phyloP scores from a whole-genome alignment of 768 basidiomycete genomes.

The Omphalotus guepiniiformis region DNA sequence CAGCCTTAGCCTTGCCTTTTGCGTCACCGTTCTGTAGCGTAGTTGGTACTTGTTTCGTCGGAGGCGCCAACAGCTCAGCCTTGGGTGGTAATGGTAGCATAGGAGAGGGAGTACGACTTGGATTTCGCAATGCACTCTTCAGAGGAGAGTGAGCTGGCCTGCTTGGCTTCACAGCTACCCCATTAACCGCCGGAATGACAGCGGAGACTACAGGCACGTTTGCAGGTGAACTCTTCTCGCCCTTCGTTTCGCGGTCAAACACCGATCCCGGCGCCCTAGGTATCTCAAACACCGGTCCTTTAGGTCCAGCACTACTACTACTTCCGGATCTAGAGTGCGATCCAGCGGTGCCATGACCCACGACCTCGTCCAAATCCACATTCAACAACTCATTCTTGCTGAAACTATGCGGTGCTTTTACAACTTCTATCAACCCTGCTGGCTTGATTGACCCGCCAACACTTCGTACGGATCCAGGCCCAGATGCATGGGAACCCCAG shows the following conservation, averaged over 20 bases:
- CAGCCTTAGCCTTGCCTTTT: not conserved
- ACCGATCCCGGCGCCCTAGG: too few species aligned
- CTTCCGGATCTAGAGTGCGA: too few species aligned
- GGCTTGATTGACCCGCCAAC: constrained; percentile 19
- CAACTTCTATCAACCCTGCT: constrained; percentile 28
- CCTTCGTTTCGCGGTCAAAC: too few species aligned
- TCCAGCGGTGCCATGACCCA: too few species aligned
- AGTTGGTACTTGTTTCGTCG: not conserved
- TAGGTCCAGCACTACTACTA: too few species aligned
- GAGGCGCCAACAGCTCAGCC: not conserved
- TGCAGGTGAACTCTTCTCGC: too few species aligned
- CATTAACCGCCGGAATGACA: not conserved
- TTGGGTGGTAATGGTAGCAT: not conserved
- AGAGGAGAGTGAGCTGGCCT: constrained; percentile 46
- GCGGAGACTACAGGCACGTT: not conserved
- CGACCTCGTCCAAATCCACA: not conserved
- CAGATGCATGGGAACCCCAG: constrained; percentile 1
- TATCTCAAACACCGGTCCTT: too few species aligned
- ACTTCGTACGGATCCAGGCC: constrained; percentile 10
- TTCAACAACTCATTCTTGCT: constrained; percentile 24
- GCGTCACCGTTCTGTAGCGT: not conserved
- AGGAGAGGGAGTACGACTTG: constrained; percentile 49
- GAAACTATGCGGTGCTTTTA: constrained; percentile 46
- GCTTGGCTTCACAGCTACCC: not conserved
- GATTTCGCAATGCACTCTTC: constrained; percentile 57